A percentile compares a stretch with the other conserved stretches of the same genome.
Evolutionary conservation across 805 yeast species (phyloP).

Genomic region (Candida dendrica): DNA sequence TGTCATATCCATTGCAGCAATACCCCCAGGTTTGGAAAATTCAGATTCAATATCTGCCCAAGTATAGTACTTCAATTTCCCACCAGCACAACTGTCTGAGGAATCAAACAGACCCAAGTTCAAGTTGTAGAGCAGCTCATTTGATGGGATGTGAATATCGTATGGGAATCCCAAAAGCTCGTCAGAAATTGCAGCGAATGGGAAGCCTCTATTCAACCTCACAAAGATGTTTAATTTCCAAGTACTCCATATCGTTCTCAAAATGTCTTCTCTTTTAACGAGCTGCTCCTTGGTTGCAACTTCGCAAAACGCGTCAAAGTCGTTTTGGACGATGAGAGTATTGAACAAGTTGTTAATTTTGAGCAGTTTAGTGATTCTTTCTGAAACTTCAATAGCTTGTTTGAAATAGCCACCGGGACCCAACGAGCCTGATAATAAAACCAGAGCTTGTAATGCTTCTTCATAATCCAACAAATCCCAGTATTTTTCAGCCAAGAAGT

Average conservation of each 20-base stretch:
- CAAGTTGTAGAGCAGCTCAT: slow-evolving; percentile 14
- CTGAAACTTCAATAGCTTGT: slow-evolving; percentile 22
- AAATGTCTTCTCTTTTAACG: slow-evolving; percentile 24
- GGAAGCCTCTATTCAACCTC: slow-evolving; percentile 28
- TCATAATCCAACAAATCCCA: slow-evolving; percentile 23
- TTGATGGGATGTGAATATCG: slow-evolving; percentile 27
- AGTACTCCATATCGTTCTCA: slow-evolving; percentile 31
- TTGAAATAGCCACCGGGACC: slow-evolving; percentile 23
- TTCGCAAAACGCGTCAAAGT: slow-evolving; percentile 20
- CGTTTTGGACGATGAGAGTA: slow-evolving; percentile 9
- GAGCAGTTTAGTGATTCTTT: slow-evolving; percentile 14
- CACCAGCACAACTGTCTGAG: slow-evolving; percentile 7
- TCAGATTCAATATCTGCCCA: slow-evolving; percentile 14
- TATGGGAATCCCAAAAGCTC: slow-evolving; percentile 22
- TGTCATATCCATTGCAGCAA: slow-evolving; percentile 2
- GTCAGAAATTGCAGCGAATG: slow-evolving; percentile 19
- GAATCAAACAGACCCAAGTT: slow-evolving; percentile 16
- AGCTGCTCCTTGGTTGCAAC: slow-evolving; percentile 26
- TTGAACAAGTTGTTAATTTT: slow-evolving; percentile 9
- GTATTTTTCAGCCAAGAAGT: slow-evolving; percentile 24
- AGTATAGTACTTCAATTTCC: slow-evolving; percentile 6
- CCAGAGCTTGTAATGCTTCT: slow-evolving; percentile 21
- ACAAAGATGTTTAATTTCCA: slow-evolving; percentile 29
- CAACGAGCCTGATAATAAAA: slow-evolving; percentile 22
- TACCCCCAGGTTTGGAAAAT: slow-evolving; percentile 5